Evolutionary conservation across 2,329 filamentous ascomycete species (phyloP).

Genomic region (Phyllosticta ampelicida): DNA sequence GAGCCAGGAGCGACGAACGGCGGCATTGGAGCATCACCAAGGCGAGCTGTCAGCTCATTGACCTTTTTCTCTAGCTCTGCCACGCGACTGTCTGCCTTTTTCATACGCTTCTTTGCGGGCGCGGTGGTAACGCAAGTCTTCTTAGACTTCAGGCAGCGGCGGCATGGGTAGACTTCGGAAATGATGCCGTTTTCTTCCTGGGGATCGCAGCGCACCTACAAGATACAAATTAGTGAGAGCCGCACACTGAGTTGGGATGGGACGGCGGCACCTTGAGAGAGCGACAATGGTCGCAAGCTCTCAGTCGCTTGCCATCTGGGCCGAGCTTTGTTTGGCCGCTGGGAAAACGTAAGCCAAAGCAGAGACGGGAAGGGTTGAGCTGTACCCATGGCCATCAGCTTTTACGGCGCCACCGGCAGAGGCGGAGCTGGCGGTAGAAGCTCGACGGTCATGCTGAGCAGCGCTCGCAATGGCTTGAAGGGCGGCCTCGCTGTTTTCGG

Average conservation of each 20-base stretch:
- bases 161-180: conserved; percentile 40
- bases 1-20: background rate
- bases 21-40: conserved; percentile 40
- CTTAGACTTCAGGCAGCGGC: conserved; percentile 63
- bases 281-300: conserved; percentile 12
- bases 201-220: conserved; percentile 63
- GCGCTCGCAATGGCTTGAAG: conserved; percentile 7
- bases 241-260: background rate
- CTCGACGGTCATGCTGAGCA: conserved; percentile 4
- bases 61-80: conserved; percentile 90
- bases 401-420: conserved; percentile 3
- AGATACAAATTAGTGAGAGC: background rate
- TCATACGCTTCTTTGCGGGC: conserved; percentile 68
- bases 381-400: conserved; percentile 1
- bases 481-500: conserved; percentile 4
- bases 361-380: background rate
- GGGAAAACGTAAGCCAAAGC: background rate
- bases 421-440: conserved; percentile 7
- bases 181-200: conserved; percentile 49
- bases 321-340: conserved; percentile 9
- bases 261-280: conserved; percentile 3
- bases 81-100: conserved; percentile 83
- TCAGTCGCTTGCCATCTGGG: conserved; percentile 8
- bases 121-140: conserved; percentile 43
- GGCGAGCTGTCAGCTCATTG: conserved; percentile 70